Conservation (phyloP, 305 asterid species). For the Ilex paraguariensis region DNA sequence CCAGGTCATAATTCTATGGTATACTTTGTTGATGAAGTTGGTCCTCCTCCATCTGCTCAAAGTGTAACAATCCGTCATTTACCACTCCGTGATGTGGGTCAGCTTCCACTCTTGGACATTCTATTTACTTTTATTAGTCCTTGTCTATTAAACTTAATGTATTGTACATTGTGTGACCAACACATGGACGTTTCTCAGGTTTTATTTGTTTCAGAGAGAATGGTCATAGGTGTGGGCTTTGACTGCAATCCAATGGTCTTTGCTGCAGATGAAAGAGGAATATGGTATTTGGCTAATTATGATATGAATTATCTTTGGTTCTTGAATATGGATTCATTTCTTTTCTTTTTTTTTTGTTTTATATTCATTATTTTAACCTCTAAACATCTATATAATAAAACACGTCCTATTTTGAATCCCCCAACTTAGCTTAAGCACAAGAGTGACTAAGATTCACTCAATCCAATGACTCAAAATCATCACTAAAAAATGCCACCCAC, state of each 20-base stretch:
- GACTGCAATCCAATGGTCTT: slow-evolving; percentile 98
- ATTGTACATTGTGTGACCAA: slow-evolving; percentile 23
- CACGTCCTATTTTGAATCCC: not conserved
- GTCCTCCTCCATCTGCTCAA: slow-evolving; percentile 97
- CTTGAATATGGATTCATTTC: slow-evolving; percentile 5
- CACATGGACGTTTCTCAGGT: slow-evolving; percentile 42
- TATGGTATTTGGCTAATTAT: slow-evolving; percentile 58
- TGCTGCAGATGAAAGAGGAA: slow-evolving; percentile 75
- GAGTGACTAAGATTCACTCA: no score
- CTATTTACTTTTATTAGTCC: slow-evolving; percentile 14
- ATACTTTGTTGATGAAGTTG: slow-evolving; percentile 93
- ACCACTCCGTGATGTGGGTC: slow-evolving; percentile 99
- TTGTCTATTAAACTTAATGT: slow-evolving; percentile 19
- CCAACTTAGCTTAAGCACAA: not conserved
- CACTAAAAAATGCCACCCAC: not conserved
- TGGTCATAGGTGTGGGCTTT: slow-evolving; percentile 93
- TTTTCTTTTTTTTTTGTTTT: not conserved
- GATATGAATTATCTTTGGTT: slow-evolving; percentile 15
- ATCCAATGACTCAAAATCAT: no score
- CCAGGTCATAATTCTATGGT: slow-evolving; percentile 96
- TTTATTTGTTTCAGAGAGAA: slow-evolving; percentile 81
- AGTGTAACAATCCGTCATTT: slow-evolving; percentile 91
- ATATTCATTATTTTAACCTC: no score
- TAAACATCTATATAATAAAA: not conserved
- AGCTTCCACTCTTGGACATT: slow-evolving; percentile 67